Evolutionary conservation across 805 yeast species (phyloP).

Genomic region (Starmerella apicola): DNA sequence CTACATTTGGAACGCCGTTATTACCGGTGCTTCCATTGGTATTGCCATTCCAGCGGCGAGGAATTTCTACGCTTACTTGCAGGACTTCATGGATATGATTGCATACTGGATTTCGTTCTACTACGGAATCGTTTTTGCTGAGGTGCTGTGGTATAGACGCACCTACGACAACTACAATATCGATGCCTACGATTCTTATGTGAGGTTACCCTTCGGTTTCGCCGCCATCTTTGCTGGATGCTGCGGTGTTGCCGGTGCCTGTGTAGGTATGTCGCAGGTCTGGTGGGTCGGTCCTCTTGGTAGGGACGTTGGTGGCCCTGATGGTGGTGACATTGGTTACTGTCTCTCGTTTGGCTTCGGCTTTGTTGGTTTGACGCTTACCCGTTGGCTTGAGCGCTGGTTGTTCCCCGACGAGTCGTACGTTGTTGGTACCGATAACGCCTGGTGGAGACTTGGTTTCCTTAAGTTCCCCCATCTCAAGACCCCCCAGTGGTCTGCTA

Average conservation of each 20-base stretch:
- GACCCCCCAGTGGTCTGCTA: constrained; percentile 14
- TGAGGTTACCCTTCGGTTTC: constrained; percentile 55
- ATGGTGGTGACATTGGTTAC: constrained; percentile 81
- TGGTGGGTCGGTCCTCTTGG: constrained; percentile 74
- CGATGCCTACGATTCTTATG: constrained; percentile 45
- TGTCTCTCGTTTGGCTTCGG: constrained; percentile 62
- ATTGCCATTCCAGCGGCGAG: constrained; percentile 83
- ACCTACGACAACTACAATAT: constrained; percentile 52
- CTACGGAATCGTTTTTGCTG: constrained; percentile 60
- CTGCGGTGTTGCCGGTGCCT: constrained; percentile 77
- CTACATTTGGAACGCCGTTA: constrained; percentile 65
- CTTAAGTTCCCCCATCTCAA: constrained; percentile 6
- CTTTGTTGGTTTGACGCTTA: constrained; percentile 34
- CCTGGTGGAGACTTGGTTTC: constrained; percentile 20
- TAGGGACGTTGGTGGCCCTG: constrained; percentile 39
- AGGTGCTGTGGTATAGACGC: constrained; percentile 67
- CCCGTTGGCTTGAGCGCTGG: constrained; percentile 21
- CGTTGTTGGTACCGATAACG: constrained; percentile 17
- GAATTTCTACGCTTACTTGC: constrained; percentile 58
- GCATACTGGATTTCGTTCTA: constrained; percentile 86
- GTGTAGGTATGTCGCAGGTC: constrained; percentile 72
- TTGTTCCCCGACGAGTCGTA: constrained; percentile 19
- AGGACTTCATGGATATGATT: constrained; percentile 80
- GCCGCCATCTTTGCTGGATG: constrained; percentile 73
- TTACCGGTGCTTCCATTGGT: constrained; percentile 66